Conservation (phyloP, 768 basidiomycete genomes). For the Imleria badia region DNA sequence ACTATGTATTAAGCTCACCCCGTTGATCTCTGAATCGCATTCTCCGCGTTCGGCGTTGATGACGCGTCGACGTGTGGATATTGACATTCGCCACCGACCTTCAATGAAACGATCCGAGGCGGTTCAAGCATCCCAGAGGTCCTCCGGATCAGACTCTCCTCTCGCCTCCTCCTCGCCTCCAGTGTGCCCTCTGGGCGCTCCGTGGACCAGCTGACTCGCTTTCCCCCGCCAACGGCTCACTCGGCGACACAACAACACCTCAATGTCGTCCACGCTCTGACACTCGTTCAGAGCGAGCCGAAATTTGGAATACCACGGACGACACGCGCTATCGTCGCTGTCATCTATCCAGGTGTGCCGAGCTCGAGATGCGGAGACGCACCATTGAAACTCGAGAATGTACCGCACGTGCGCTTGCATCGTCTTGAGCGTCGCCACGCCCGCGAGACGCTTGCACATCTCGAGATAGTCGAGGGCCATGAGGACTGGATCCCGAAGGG, state of each 20-base stretch:
- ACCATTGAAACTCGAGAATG: conserved; percentile 72
- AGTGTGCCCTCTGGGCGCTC: neutral
- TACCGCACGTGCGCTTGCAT: conserved; percentile 66
- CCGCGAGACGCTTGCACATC: conserved; percentile 53
- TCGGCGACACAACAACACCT: conserved; percentile 41
- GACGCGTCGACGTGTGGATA: neutral
- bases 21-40: neutral
- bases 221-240: conserved; percentile 54
- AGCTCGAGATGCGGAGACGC: conserved; percentile 17
- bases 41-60: neutral
- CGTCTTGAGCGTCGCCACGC: conserved; percentile 46
- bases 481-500: conserved; percentile 59
- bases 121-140: conserved; percentile 1
- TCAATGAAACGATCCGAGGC: conserved; percentile 1
- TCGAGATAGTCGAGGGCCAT: conserved; percentile 71
- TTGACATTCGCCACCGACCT: neutral
- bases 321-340: conserved; percentile 36
- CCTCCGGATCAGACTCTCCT: neutral
- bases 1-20: neutral
- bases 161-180: conserved; percentile 1
- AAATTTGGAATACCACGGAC: conserved; percentile 59
- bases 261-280: conserved; percentile 46
- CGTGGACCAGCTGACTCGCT: conserved; percentile 8
- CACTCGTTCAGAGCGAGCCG: conserved; percentile 44
- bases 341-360: neutral